These are phyloP conservation scores for Trametes versicolor DNA, from an alignment of 1,284 basidiomycete species.

Conservation along the genomic window DNA sequence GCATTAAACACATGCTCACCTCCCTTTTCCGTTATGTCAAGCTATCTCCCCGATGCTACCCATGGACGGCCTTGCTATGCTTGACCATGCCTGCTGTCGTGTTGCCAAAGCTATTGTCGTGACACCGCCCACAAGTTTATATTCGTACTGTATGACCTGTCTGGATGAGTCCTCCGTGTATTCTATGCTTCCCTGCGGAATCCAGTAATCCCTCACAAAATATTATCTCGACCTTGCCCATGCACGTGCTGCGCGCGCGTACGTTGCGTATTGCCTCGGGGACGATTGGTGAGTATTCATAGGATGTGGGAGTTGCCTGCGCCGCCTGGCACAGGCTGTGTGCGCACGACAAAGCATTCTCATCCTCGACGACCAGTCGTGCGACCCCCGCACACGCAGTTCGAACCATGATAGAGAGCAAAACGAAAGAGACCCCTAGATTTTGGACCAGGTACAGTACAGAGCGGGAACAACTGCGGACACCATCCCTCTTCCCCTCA, in stretches of 20 bases:
- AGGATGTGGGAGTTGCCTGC: constrained; percentile 2
- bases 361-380: not conserved
- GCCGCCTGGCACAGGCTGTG: not conserved
- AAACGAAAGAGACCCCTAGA: constrained; percentile 22
- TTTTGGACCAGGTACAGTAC: constrained; percentile 28
- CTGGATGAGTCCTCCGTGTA: constrained; percentile 32
- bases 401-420: constrained; percentile 1
- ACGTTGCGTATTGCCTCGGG: not conserved
- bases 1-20: constrained; percentile 46
- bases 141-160: constrained; percentile 27
- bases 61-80: constrained; percentile 2
- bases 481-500: constrained; percentile 40
- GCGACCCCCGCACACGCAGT: not conserved
- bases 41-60: not conserved
- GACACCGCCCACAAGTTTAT: not conserved
- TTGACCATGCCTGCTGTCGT: not conserved
- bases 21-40: not conserved
- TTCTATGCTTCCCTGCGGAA: constrained; percentile 24
- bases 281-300: constrained; percentile 12
- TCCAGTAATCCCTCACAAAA: constrained; percentile 30
- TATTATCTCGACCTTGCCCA: not conserved
- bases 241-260: too few species aligned
- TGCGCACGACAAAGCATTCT: not conserved
- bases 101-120: constrained; percentile 5
- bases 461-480: constrained; percentile 18